phyloP scores from a whole-genome alignment of 331 rosid genomes.

The Ulmus americana region DNA sequence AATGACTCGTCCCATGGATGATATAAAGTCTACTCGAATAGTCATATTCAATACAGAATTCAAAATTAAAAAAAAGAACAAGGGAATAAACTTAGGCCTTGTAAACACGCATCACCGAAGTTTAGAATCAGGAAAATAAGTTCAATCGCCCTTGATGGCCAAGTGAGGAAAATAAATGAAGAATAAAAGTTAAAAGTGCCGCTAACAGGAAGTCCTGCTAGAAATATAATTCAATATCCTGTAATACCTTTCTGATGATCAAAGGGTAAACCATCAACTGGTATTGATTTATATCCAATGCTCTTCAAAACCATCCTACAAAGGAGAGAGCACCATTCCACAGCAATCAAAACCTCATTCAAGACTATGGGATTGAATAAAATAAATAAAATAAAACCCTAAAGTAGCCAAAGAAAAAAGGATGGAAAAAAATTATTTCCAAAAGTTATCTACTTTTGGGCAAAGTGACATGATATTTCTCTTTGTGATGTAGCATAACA shows the following conservation, averaged over 20 bases:
- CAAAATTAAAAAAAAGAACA: neutral
- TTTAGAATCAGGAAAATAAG: neutral
- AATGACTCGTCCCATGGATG: too few relatives aligned
- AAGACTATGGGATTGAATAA: conserved; percentile 4
- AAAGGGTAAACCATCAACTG: conserved; percentile 76
- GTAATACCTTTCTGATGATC: conserved; percentile 67
- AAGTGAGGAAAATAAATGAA: neutral
- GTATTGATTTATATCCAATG: conserved; percentile 85
- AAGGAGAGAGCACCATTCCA: conserved; percentile 20
- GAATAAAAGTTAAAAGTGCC: neutral
- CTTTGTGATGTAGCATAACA: neutral
- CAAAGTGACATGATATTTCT: neutral
- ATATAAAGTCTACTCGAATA: neutral
- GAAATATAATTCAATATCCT: neutral
- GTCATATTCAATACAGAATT: neutral
- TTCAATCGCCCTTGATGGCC: neutral
- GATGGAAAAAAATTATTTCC: neutral
- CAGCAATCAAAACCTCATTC: conserved; percentile 3
- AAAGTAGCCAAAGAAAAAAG: neutral
- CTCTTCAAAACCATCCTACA: conserved; percentile 81
- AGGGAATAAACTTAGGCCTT: neutral
- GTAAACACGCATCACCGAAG: neutral
- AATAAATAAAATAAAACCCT: neutral
- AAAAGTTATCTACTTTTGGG: neutral
- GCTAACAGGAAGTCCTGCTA: conserved; percentile 3